Evolutionary conservation across 2,329 filamentous ascomycete genomes (phyloP), one percentile per base, ranked within the genome.

Genomic region (Fusarium sp.): DNA sequence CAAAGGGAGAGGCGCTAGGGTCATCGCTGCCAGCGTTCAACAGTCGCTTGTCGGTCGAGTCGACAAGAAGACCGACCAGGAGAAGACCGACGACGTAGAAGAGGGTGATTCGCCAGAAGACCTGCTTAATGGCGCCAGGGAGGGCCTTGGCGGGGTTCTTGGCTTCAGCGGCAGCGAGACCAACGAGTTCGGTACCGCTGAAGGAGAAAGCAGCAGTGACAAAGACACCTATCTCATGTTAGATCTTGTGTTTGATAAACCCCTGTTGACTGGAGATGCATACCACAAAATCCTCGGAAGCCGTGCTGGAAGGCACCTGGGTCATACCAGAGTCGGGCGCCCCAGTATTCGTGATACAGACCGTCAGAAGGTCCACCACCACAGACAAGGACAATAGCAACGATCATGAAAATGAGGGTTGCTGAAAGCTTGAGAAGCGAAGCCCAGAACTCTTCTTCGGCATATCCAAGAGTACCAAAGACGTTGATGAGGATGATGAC

Each of bases 81-180:
- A 87, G 83, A 16, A 90, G 83, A 39, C 87, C 87, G 4, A 89
- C 81, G 56, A 90, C 81, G 71, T 90, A 90, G 73, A 90, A 90
- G 71, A 89, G 79, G 0, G 86, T 88, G 69, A 89, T 89, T 74
- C 88, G 87, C 87, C 88, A 89, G 68, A 89, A 89, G 35, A 89
- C 94, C 80, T 97, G 95, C 85, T 97, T 97, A 78, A 96, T 92
- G 6, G 95, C 95, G 2, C 91, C 92, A 0, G 95, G 95, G 2
- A 98, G 88, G 0, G 92, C 90, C 79, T 93, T 92, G 66, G 90
- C 88, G 0, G 93, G 93, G 78, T 94, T 94, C 11, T 85, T 83
- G 0, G 92, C 90, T 82, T 95, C 93, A 8, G 92, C 92, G 1
- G 92, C 92, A 4, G 92, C 92, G 4, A 95, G 87, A 76, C 92